These are phyloP conservation scores for Nemania diffusa DNA, from an alignment of 2,329 filamentous ascomycete species.

Conservation along the genomic window DNA sequence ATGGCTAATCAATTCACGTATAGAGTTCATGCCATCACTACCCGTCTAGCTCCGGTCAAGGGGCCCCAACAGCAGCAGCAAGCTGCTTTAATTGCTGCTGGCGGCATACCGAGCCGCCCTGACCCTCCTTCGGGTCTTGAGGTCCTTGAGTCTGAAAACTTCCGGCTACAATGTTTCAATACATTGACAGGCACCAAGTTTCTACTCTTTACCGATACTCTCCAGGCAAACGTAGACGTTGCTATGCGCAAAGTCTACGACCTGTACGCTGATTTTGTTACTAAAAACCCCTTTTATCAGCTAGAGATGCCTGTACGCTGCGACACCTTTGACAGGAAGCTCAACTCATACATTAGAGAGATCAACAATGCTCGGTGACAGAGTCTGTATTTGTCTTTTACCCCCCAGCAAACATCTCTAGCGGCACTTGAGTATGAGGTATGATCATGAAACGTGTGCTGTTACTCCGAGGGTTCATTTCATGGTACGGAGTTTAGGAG, in stretches of 20 bases:
- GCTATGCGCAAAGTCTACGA: slow-evolving; percentile 91
- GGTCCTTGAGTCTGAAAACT: slow-evolving; percentile 92
- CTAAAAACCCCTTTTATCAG: slow-evolving; percentile 99
- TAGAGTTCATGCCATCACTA: slow-evolving; percentile 76
- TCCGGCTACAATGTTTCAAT: slow-evolving; percentile 94
- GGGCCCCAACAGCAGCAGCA: slow-evolving; percentile 49
- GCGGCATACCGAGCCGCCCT: slow-evolving; percentile 59
- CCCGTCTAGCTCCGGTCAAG: slow-evolving; percentile 69
- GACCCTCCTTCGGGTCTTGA: slow-evolving; percentile 83
- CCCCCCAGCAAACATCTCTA: background rate
- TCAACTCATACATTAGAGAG: slow-evolving; percentile 82
- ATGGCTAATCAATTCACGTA: slow-evolving; percentile 31
- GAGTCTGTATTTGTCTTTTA: slow-evolving; percentile 13
- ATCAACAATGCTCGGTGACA: slow-evolving; percentile 69
- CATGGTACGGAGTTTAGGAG: slow-evolving; percentile 44
- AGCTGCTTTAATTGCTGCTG: slow-evolving; percentile 35
- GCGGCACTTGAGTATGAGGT: background rate
- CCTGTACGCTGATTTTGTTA: slow-evolving; percentile 94
- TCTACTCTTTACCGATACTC: slow-evolving; percentile 89
- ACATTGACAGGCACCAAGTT: slow-evolving; percentile 96
- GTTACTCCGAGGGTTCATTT: slow-evolving; percentile 14
- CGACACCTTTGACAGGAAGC: slow-evolving; percentile 90
- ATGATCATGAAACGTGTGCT: slow-evolving; percentile 13
- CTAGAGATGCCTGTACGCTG: slow-evolving; percentile 97
- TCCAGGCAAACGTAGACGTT: slow-evolving; percentile 86